Conservation (phyloP, 2,329 filamentous ascomycete species). For the Stagonosporopsis cucurbitacearum region DNA sequence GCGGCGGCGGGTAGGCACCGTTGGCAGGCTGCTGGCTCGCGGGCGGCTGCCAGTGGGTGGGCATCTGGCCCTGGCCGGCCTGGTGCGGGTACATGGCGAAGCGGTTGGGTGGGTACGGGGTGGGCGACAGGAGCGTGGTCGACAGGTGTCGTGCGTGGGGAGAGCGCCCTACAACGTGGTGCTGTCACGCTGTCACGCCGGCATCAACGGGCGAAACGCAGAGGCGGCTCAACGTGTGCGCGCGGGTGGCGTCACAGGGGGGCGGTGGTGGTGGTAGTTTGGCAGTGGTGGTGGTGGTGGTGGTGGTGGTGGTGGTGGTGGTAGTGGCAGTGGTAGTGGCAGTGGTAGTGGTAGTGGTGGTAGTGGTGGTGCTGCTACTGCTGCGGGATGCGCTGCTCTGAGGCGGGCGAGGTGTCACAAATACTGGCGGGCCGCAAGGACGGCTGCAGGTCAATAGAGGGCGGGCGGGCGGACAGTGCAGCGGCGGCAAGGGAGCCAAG, state of each 20-base stretch:
- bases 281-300: slow-evolving; percentile 25
- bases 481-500: slow-evolving; percentile 14
- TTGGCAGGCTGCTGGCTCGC: slow-evolving; percentile 43
- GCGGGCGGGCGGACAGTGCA: slow-evolving; percentile 10
- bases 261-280: slow-evolving; percentile 23
- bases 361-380: too few relatives aligned
- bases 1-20: slow-evolving; percentile 44
- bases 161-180: slow-evolving; percentile 30
- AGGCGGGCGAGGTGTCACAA: slow-evolving; percentile 42
- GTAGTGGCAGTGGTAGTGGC: slow-evolving; percentile 26
- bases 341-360: slow-evolving; percentile 25
- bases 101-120: background rate
- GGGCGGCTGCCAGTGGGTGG: slow-evolving; percentile 48
- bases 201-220: slow-evolving; percentile 33
- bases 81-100: slow-evolving; percentile 45
- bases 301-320: slow-evolving; percentile 22
- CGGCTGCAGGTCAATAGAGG: slow-evolving; percentile 41
- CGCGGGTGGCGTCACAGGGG: slow-evolving; percentile 9
- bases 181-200: slow-evolving; percentile 41
- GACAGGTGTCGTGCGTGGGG: slow-evolving; percentile 9
- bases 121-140: slow-evolving; percentile 3
- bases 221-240: slow-evolving; percentile 7
- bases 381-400: slow-evolving; percentile 34
- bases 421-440: slow-evolving; percentile 39
- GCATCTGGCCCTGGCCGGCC: slow-evolving; percentile 47